These are phyloP conservation scores for Ophiostoma piceae DNA, from an alignment of 2,329 filamentous ascomycete genomes.

Conservation along the genomic window DNA sequence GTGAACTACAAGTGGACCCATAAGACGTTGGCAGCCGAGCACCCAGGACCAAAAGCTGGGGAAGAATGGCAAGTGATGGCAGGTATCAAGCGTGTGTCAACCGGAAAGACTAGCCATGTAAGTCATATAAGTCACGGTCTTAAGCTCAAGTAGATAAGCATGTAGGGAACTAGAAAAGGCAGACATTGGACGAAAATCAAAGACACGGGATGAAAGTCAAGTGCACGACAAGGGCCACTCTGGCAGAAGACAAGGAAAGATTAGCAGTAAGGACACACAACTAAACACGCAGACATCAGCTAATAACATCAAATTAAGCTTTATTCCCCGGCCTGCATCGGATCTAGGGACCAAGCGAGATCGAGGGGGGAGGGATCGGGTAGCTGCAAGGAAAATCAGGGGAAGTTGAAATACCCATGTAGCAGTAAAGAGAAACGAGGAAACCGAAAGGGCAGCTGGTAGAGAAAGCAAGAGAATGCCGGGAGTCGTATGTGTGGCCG, in stretches of 20 bases:
- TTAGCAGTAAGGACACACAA: not conserved
- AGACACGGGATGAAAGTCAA: not conserved
- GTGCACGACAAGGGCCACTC: not conserved
- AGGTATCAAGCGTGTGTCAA: not conserved
- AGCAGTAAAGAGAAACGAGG: not conserved
- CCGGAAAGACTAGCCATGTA: not conserved
- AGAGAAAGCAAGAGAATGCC: not conserved
- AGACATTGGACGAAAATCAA: not conserved
- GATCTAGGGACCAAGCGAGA: constrained; percentile 7
- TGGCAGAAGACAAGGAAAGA: not conserved
- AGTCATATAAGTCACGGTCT: too few species aligned
- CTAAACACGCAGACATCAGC: not conserved
- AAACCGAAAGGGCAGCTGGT: not conserved
- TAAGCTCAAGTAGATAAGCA: not conserved
- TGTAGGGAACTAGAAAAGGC: not conserved
- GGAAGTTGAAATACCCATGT: not conserved
- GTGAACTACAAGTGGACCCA: not conserved
- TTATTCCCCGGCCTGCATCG: not conserved
- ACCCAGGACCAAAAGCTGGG: not conserved
- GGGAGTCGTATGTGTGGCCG: not conserved
- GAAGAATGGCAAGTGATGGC: not conserved
- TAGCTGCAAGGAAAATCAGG: not conserved
- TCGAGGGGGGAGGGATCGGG: not conserved
- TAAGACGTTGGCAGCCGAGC: not conserved
- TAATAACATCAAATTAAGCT: not conserved